Evolutionary conservation across 345 rosid species (phyloP).

Genomic region (Eucalyptus marginata): DNA sequence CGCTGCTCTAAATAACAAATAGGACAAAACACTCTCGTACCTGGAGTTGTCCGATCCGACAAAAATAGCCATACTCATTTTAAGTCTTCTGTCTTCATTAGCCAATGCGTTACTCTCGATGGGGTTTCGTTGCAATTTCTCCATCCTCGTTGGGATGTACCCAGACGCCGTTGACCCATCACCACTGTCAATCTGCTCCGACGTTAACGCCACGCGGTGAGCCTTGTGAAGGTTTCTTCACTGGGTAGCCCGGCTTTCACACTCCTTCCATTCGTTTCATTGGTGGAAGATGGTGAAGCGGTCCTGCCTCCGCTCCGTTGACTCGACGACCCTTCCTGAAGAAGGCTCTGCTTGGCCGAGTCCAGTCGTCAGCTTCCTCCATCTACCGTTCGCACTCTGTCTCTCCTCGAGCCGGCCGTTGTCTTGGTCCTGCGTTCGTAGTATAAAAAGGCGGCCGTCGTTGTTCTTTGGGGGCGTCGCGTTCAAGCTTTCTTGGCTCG

Average conservation of each 20-base stretch:
- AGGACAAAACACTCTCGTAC: too few relatives aligned
- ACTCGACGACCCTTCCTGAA: background rate
- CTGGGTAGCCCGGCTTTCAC: background rate
- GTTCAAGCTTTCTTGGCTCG: background rate
- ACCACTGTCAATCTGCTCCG: background rate
- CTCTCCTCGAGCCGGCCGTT: background rate
- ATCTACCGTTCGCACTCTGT: background rate
- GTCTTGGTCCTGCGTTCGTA: background rate
- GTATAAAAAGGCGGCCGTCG: background rate
- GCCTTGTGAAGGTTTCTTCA: background rate
- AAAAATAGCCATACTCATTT: too few relatives aligned
- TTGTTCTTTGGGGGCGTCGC: background rate
- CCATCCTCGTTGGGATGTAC: too few relatives aligned
- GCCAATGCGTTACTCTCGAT: too few relatives aligned
- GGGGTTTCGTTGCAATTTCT: too few relatives aligned
- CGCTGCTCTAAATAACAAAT: accelerated
- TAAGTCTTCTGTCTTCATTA: too few relatives aligned
- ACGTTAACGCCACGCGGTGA: too few relatives aligned
- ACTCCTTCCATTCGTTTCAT: background rate
- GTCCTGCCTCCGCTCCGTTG: background rate
- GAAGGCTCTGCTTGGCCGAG: background rate
- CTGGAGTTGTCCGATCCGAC: too few relatives aligned
- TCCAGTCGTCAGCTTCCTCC: background rate
- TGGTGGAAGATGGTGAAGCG: background rate
- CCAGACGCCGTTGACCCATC: background rate